Evolutionary conservation across 306 rosid species (phyloP).

Genomic region (Leucaena leucocephala): DNA sequence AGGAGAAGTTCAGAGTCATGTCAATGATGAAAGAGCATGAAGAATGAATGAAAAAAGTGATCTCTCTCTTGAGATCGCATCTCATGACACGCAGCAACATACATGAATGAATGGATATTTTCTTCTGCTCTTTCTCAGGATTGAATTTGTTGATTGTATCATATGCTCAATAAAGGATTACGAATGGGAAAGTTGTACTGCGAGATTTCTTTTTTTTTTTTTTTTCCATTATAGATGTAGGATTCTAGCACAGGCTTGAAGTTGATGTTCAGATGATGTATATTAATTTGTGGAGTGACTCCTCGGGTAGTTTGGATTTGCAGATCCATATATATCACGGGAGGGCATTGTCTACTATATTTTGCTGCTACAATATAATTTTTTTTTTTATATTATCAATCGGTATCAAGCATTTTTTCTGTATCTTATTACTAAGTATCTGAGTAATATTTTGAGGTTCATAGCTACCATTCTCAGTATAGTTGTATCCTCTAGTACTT

Average conservation of each 20-base stretch:
- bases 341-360: neutral
- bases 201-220: slow-evolving; percentile 16
- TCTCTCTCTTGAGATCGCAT: slow-evolving; percentile 30
- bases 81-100: slow-evolving; percentile 34
- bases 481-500: no score
- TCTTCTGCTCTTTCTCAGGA: neutral
- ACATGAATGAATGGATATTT: no score
- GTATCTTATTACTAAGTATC: no score
- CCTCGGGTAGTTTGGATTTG: neutral
- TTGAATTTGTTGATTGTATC: slow-evolving; percentile 40
- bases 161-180: slow-evolving; percentile 44
- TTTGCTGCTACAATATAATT: neutral
- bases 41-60: slow-evolving; percentile 27
- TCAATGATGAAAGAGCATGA: slow-evolving; percentile 57
- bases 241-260: slow-evolving; percentile 31
- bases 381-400: neutral
- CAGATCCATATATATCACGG: neutral
- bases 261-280: slow-evolving; percentile 4
- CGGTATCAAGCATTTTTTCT: no score
- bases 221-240: slow-evolving; percentile 33
- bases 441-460: no score
- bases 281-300: slow-evolving; percentile 16
- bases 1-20: slow-evolving; percentile 72
- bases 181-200: slow-evolving; percentile 42
- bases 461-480: no score